Conservation (phyloP, 1,139 yeast genomes). For the Arxiozyma heterogenica region DNA sequence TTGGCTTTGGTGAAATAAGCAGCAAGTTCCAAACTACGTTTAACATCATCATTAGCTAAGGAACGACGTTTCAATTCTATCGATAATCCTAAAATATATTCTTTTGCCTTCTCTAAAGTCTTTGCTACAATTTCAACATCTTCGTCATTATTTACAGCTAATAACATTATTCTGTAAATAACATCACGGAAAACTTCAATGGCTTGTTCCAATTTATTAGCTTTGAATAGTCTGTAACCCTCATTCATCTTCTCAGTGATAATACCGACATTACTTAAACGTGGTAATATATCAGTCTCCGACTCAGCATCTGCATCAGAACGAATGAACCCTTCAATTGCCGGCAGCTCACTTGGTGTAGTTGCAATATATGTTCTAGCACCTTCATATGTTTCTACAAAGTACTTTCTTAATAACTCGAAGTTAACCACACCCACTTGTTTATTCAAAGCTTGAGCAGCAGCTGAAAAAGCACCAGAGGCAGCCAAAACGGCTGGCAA, state of each 20-base stretch:
- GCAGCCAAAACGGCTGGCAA: conserved; percentile 91
- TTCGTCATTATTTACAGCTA: conserved; percentile 63
- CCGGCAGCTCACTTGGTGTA: conserved; percentile 57
- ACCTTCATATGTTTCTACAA: conserved; percentile 73
- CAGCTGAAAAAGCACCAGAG: conserved; percentile 93
- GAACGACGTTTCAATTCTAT: conserved; percentile 84
- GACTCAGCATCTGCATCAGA: conserved; percentile 43
- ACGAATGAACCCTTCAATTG: conserved; percentile 62
- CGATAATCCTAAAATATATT: conserved; percentile 83
- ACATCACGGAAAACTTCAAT: conserved; percentile 69
- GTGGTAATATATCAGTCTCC: conserved; percentile 48
- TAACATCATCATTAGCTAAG: conserved; percentile 57
- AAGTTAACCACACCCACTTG: conserved; percentile 82
- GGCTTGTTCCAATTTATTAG: conserved; percentile 75
- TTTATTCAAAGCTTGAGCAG: conserved; percentile 81
- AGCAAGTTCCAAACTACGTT: conserved; percentile 87
- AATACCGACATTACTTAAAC: conserved; percentile 64
- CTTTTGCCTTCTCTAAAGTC: conserved; percentile 67
- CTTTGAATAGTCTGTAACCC: conserved; percentile 76
- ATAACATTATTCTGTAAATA: conserved; percentile 63
- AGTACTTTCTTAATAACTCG: conserved; percentile 77
- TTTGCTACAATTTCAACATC: conserved; percentile 72
- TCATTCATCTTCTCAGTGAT: conserved; percentile 56
- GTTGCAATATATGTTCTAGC: conserved; percentile 71
- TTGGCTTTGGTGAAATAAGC: conserved; percentile 87